Conservation (phyloP, 495 filamentous ascomycete genomes). For the Talaromyces stipitatus region DNA sequence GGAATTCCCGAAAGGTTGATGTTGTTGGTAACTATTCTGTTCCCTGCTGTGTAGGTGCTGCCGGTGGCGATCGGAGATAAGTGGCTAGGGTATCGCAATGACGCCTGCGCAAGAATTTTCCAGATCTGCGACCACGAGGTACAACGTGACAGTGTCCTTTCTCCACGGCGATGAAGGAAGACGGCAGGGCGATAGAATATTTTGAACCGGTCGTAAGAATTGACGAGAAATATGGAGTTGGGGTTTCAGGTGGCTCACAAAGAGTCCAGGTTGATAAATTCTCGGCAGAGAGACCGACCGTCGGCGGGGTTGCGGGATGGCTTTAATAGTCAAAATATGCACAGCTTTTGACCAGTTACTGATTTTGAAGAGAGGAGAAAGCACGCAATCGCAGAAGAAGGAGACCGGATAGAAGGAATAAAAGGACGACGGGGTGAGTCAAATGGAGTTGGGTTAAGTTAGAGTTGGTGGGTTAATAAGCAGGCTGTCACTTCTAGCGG, state of each 20-base stretch:
- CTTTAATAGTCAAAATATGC: neutral
- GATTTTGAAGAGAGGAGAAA: neutral
- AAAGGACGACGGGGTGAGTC: neutral
- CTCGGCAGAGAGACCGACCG: neutral
- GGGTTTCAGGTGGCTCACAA: neutral
- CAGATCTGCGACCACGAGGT: neutral
- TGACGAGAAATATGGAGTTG: neutral
- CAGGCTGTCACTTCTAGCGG: neutral
- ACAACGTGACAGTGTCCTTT: neutral
- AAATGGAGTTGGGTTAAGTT: neutral
- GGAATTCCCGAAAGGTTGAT: neutral
- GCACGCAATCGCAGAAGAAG: neutral
- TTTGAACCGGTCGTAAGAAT: neutral
- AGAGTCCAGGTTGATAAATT: neutral
- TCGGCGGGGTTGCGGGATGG: neutral
- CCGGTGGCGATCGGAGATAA: conserved; percentile 1
- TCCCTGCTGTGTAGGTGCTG: neutral
- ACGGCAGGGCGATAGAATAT: neutral
- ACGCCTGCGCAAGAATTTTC: neutral
- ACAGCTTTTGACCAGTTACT: neutral
- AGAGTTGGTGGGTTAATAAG: neutral
- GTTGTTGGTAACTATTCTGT: neutral
- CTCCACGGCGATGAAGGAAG: neutral
- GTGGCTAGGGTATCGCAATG: conserved; percentile 2
- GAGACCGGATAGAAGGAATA: neutral